Base-by-base conservation (phyloP, 805 yeast genomes). In the Kodamaea sagamina region DNA sequence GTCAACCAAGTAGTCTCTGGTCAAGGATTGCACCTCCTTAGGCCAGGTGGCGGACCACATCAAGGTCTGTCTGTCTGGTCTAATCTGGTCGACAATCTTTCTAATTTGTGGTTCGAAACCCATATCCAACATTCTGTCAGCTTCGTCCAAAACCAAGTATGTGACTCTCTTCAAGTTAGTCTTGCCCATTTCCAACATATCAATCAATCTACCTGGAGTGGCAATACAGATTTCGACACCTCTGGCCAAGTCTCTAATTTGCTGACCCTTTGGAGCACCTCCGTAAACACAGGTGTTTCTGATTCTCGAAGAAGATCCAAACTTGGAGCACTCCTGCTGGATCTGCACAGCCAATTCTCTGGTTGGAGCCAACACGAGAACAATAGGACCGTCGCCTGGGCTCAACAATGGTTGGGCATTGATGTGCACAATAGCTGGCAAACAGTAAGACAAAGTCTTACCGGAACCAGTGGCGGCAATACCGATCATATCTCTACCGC, bases 11-110 rank as follows among this genome's bases (percentile, higher is more conserved):
- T 88, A 93, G 68, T 93, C 99, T 60, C 84, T 79, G 53, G 97
- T 95, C 63, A 93, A 78, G 55, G 82, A 77, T 77, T 92, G 95
- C 51, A 93, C 98, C 69, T 89, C 95, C 79, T 90, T 92, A 59
- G 99, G 99, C 99, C 99, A 93, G 44, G 99, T 93, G 56, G 99
- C 99, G 50, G 98, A 92, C 98, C 98, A 93, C 97, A 93, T 89
- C 59, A 92, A 78, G 48, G 99, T 93, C 76, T 93, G 99, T 78
- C 98, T 89, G 70, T 93, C 99, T 49, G 99, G 99, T 77, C 99
- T 87, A 66, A 93, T 93, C 78, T 92, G 98, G 59, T 85, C 90
- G 55, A 93, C 92, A 69, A 93, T 93, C 74, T 92, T 92, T 79
- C 99, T 84, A 70, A 93, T 93, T 79, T 92, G 98, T 55, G 98